Conservation (phyloP, 805 yeast species). For the Saccharomycopsis synnaedendra region DNA sequence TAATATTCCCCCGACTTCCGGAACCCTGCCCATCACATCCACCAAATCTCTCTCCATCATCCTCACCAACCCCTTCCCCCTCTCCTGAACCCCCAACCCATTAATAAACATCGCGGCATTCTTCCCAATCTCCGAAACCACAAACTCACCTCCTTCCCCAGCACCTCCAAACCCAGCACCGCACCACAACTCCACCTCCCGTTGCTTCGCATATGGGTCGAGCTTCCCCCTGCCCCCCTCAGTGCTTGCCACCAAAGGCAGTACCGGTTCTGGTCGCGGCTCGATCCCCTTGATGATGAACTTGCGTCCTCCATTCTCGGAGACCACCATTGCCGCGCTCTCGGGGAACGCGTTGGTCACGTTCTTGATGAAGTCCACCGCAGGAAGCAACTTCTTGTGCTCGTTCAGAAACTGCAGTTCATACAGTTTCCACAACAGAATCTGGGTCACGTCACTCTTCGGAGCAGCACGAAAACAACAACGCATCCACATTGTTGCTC, state of each 20-base stretch:
- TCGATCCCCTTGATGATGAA: conserved; percentile 91
- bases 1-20: too few relatives aligned
- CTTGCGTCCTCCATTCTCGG: conserved; percentile 54
- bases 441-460: conserved; percentile 85
- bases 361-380: conserved; percentile 93
- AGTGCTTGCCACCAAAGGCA: conserved; percentile 3
- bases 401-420: conserved; percentile 72
- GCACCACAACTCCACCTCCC: not conserved
- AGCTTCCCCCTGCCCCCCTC: not conserved
- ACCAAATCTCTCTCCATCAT: conserved; percentile 9
- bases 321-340: conserved; percentile 88
- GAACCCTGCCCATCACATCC: not conserved
- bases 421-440: conserved; percentile 90
- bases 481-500: conserved; percentile 93
- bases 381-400: conserved; percentile 61
- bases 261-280: conserved; percentile 58
- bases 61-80: conserved; percentile 10
- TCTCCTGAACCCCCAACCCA: conserved; percentile 10
- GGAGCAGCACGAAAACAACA: conserved; percentile 74
- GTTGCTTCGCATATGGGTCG: not conserved
- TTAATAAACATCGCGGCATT: conserved; percentile 4
- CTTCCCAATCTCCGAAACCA: conserved; percentile 14
- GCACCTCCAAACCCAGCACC: not conserved
- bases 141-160: not conserved
- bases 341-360: conserved; percentile 81